Base-by-base conservation (phyloP, 1,284 basidiomycete genomes). In the Sporisorium reilianum region DNA sequence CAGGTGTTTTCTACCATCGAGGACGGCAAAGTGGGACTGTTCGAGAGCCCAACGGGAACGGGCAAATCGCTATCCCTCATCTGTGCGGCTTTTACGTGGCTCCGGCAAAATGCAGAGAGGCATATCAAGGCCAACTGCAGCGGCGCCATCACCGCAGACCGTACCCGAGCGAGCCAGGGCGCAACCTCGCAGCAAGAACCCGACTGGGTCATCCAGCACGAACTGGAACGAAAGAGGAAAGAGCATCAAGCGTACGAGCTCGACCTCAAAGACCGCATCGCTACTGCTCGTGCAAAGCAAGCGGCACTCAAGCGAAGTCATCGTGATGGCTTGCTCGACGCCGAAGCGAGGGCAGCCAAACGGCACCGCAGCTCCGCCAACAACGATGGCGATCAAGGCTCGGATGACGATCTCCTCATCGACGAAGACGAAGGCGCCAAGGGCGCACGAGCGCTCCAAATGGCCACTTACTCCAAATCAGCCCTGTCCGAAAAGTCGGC, bases 1-100 rank as follows among this genome's bases (percentile, higher is more conserved):
- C 91, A 93, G 65, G 86, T 98, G 5, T 98, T 96, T 83, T 79
- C 88, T 2, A 89, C 91, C 0, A 92, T 97, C 54, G 94, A 97
- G 82, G 75, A 85, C 5, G 52, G 88, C 79, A 85, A 91, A 89
- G 85, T 97, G 10, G 90, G 93, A 2, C 91, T 98, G 48, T 84
- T 87, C 49, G 87, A 87, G 65, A 86, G 85, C 51, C 87, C 87
- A 2, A 87, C 87, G 3, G 87, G 87, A 9, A 87, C 87, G 12
- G 86, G 86, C 46, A 87, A 87, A 64, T 86, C 86, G 3, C 80
- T 87, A 0, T 85, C 83, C 16, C 65, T 87, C 48, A 85, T 86
- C 56, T 87, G 85, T 67, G 81, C 84, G 7, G 80, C 85, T 0
- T 78, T 87, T 5, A 82, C 85, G 5, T 86, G 85, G 82, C 70